phyloP scores from a whole-genome alignment of 805 yeast species.

The Saturnispora hagleri region DNA sequence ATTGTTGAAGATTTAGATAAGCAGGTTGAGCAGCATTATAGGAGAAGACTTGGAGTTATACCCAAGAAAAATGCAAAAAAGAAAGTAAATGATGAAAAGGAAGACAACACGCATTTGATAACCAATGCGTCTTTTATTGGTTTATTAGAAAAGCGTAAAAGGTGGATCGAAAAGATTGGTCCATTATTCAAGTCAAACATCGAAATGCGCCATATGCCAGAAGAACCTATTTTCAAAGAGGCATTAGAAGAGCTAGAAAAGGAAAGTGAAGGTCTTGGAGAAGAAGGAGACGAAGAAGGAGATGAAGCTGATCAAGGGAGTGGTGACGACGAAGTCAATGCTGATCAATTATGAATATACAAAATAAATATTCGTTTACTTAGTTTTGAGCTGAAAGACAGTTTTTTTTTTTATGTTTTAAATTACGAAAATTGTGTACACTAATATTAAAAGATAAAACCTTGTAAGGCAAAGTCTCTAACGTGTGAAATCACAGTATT shows the following conservation, averaged over 20 bases:
- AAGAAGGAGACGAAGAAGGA: slow-evolving; percentile 7
- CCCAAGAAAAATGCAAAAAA: slow-evolving; percentile 52
- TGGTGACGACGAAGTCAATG: slow-evolving; percentile 7
- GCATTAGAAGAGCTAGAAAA: slow-evolving; percentile 8
- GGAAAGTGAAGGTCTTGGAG: slow-evolving; percentile 3
- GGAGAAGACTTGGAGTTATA: slow-evolving; percentile 70
- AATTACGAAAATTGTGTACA: background rate
- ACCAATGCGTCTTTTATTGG: slow-evolving; percentile 73
- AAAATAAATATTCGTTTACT: background rate
- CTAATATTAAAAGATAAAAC: no score
- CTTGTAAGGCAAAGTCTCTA: no score
- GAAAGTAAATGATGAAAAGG: slow-evolving; percentile 19
- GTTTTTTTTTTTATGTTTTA: background rate
- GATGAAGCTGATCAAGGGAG: slow-evolving; percentile 5
- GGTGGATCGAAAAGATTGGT: slow-evolving; percentile 89
- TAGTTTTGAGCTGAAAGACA: background rate
- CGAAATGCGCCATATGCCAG: slow-evolving; percentile 70
- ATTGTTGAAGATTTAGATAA: slow-evolving; percentile 90
- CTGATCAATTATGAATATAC: slow-evolving; percentile 2
- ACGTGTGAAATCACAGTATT: no score
- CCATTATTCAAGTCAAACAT: slow-evolving; percentile 63
- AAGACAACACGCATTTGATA: slow-evolving; percentile 47
- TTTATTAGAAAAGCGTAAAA: slow-evolving; percentile 70
- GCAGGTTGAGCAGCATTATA: slow-evolving; percentile 91
- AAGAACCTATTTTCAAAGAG: slow-evolving; percentile 42